Evolutionary conservation across 2,329 filamentous ascomycete genomes (phyloP).

Genomic region (Neurospora sp.): DNA sequence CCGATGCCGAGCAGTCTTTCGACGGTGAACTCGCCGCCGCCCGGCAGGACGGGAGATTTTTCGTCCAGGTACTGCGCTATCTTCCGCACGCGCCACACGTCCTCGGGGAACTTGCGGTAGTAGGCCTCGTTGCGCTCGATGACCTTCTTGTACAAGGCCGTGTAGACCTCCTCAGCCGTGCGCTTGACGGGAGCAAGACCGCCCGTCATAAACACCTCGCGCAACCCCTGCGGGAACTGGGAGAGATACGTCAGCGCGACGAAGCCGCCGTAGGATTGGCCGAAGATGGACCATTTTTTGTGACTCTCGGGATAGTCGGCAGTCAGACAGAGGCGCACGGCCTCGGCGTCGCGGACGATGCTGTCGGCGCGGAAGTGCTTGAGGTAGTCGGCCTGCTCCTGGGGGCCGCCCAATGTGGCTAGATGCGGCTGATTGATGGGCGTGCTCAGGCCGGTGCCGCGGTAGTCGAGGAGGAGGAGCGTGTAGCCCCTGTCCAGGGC

Average conservation of each 20-base stretch:
- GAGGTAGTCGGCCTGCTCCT: constrained; percentile 69
- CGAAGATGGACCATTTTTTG: constrained; percentile 75
- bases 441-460: constrained; percentile 77
- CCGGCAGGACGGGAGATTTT: constrained; percentile 50
- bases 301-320: constrained; percentile 56
- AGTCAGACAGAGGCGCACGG: constrained; percentile 67
- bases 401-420: constrained; percentile 48
- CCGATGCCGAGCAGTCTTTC: constrained; percentile 69
- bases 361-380: constrained; percentile 80
- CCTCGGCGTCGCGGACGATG: constrained; percentile 83
- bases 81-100: constrained; percentile 55
- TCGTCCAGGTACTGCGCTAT: constrained; percentile 56
- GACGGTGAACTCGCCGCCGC: constrained; percentile 63
- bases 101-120: constrained; percentile 78
- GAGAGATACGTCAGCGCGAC: constrained; percentile 76
- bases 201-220: constrained; percentile 76
- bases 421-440: constrained; percentile 68
- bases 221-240: constrained; percentile 64
- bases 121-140: constrained; percentile 65
- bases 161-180: constrained; percentile 65
- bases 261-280: constrained; percentile 90
- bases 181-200: constrained; percentile 70
- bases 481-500: constrained; percentile 76
- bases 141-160: constrained; percentile 59
- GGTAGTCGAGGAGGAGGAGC: constrained; percentile 78